Percentiles rank a stretch among this genome's conserved stretches.
Evolutionary conservation across 2,329 filamentous ascomycete genomes (phyloP).

Genomic region (Fusarium napiforme): DNA sequence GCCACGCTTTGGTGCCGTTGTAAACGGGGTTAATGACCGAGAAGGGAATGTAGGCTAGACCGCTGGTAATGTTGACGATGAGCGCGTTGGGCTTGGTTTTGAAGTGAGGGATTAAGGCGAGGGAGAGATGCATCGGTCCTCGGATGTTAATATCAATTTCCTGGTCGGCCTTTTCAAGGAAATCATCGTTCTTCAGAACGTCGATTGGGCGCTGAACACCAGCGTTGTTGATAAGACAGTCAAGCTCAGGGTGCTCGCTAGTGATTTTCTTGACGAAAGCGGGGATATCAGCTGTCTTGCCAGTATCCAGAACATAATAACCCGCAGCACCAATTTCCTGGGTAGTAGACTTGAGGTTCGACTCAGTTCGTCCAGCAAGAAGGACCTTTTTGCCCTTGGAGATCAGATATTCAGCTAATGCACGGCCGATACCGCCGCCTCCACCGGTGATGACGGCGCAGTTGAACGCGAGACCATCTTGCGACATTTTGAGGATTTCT

Average conservation of each 20-base stretch:
- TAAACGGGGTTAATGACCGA: conserved; percentile 67
- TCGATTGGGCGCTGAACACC: conserved; percentile 66
- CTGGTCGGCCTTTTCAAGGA: conserved; percentile 63
- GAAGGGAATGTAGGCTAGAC: conserved; percentile 64
- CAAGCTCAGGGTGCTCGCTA: conserved; percentile 59
- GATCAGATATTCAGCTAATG: conserved; percentile 59
- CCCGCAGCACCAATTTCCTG: conserved; percentile 57
- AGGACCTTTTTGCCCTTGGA: conserved; percentile 61
- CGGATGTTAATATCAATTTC: conserved; percentile 69
- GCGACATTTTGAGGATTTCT: not conserved
- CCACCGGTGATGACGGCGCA: conserved; percentile 63
- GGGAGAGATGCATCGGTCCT: conserved; percentile 66
- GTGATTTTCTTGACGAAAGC: conserved; percentile 58
- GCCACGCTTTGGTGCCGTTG: conserved; percentile 68
- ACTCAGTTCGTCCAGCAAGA: conserved; percentile 65
- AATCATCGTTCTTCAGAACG: conserved; percentile 53
- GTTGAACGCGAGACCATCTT: conserved; percentile 49
- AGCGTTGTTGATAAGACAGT: conserved; percentile 70
- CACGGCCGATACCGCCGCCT: conserved; percentile 63
- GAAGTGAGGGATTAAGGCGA: conserved; percentile 62
- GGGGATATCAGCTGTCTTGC: conserved; percentile 56
- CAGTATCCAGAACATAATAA: conserved; percentile 65
- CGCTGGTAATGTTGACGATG: conserved; percentile 65
- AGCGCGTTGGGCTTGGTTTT: conserved; percentile 53
- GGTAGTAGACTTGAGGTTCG: conserved; percentile 58